These are phyloP conservation scores for Schizopora paradoxa DNA, from an alignment of 1,284 basidiomycete species.

Conservation along the genomic window DNA sequence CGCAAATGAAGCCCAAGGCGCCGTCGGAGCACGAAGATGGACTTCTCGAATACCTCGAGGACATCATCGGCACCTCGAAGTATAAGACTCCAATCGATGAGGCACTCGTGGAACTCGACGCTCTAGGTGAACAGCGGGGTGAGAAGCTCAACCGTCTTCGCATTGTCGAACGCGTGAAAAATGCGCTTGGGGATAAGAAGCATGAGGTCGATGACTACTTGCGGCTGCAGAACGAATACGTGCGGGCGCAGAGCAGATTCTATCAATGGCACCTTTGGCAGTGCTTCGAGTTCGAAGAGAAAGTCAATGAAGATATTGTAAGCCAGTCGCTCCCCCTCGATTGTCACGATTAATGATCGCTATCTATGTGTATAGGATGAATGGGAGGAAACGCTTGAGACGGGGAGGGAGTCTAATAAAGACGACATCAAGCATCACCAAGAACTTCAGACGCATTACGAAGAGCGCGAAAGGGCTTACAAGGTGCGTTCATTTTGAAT, in stretches of 20 bases:
- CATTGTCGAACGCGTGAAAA: constrained; percentile 91
- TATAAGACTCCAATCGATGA: constrained; percentile 91
- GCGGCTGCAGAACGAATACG: constrained; percentile 79
- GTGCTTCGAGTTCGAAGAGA: constrained; percentile 57
- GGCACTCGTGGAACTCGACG: constrained; percentile 77
- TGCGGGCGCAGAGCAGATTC: constrained; percentile 64
- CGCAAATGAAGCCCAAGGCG: constrained; percentile 98
- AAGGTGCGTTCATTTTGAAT: constrained; percentile 46
- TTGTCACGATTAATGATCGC: background rate
- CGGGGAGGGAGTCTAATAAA: constrained; percentile 69
- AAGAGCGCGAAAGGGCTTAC: constrained; percentile 63
- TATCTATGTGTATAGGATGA: constrained; percentile 46
- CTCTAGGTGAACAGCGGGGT: constrained; percentile 77
- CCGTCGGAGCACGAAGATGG: constrained; percentile 95
- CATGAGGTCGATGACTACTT: constrained; percentile 84
- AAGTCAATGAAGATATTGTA: constrained; percentile 58
- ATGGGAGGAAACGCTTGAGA: constrained; percentile 50
- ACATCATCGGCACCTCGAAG: constrained; percentile 92
- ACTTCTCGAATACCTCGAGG: constrained; percentile 94
- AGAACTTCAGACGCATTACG: constrained; percentile 61
- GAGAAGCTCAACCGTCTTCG: constrained; percentile 87
- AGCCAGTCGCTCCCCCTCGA: constrained; percentile 26
- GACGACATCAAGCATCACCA: constrained; percentile 72
- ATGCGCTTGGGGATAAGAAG: constrained; percentile 82
- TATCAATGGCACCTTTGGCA: constrained; percentile 82